Evolutionary conservation across 148 eudicot species (phyloP), one percentile per base, ranked within the genome.

Genomic region (Amaranthus palmeri): DNA sequence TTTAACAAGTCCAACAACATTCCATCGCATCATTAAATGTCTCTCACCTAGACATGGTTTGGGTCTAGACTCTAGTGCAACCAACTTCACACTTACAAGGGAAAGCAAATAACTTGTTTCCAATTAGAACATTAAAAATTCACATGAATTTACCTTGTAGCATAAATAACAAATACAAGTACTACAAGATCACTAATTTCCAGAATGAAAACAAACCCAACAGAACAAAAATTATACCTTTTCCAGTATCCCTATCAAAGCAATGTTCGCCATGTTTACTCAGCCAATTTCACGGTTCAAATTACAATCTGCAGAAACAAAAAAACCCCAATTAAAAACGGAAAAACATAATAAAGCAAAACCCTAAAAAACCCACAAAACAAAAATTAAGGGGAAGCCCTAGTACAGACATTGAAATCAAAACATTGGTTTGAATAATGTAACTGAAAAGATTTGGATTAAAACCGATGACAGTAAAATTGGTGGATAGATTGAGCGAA

Each of bases 181-280:
- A 59, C 53, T 36, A 59, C 54, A 7, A 54, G 68, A 47, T 7
- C 14, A 44, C 18, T 2, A 75, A 59, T 18, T 3, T 3, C 11
- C 44, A 25, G 46, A 25, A 6, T 17, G n/a, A 59, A 62, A 66
- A 54, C 46, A 57, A 25, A 25, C 36, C 36, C 36, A 25, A 25
- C 36, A 25, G 36, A 61, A 50, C 50, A 18, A 7, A 61, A 8
- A 50, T 65, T 55, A 82, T 85, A 89, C 98, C 98, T 92, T 91
- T 77, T 95, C 98, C 53, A 95, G 82, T 76, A 95, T 95, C 58
- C 86, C 85, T 44, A 90, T 83, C 72, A 95, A 80, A 64, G 85
- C 77, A 71, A 89, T 63, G 78, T 80, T 89, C 50, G 97, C 87
- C 98, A 95, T 91, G 71, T 80, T 72, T 72, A 64, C 69, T 69